These are phyloP conservation scores for Thermomyces lanuginosus DNA, from an alignment of 2,329 filamentous ascomycete species.

Conservation along the genomic window DNA sequence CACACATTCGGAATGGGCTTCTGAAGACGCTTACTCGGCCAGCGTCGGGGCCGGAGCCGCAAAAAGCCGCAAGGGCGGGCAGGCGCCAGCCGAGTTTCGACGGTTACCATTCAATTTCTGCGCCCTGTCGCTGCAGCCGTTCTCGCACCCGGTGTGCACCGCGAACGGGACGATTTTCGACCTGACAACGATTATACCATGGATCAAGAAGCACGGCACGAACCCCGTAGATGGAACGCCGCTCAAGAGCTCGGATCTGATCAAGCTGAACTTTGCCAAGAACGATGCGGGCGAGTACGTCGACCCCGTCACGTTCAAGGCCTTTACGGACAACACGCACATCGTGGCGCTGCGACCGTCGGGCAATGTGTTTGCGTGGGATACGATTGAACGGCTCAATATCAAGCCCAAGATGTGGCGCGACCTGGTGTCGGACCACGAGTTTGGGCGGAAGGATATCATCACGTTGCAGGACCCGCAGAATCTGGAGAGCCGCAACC, in stretches of 20 bases:
- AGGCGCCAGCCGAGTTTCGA: constrained; percentile 53
- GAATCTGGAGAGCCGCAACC: constrained; percentile 64
- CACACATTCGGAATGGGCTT: constrained; percentile 96
- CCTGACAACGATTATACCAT: constrained; percentile 79
- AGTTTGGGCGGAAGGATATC: constrained; percentile 79
- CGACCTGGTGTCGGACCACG: constrained; percentile 72
- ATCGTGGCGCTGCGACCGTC: constrained; percentile 75
- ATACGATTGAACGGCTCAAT: constrained; percentile 88
- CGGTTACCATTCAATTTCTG: constrained; percentile 96
- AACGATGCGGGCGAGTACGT: constrained; percentile 86
- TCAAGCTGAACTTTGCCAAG: constrained; percentile 79
- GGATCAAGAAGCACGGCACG: constrained; percentile 84
- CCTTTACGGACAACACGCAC: constrained; percentile 95
- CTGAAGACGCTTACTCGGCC: constrained; percentile 72
- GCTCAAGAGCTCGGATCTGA: constrained; percentile 64
- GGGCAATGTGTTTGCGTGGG: constrained; percentile 92
- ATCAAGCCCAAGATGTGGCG: constrained; percentile 94
- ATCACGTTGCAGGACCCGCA: constrained; percentile 94
- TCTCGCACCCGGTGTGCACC: constrained; percentile 87
- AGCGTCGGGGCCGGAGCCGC: constrained; percentile 53
- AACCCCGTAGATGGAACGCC: constrained; percentile 77
- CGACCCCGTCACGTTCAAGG: constrained; percentile 93
- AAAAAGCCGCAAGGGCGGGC: constrained; percentile 33
- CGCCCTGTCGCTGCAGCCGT: constrained; percentile 87
- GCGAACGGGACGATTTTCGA: constrained; percentile 79